Percentiles rank a stretch among this genome's conserved stretches.
Evolutionary conservation across 164 flowering plant species (phyloP).

Genomic region (Stephania yunnanensis): DNA sequence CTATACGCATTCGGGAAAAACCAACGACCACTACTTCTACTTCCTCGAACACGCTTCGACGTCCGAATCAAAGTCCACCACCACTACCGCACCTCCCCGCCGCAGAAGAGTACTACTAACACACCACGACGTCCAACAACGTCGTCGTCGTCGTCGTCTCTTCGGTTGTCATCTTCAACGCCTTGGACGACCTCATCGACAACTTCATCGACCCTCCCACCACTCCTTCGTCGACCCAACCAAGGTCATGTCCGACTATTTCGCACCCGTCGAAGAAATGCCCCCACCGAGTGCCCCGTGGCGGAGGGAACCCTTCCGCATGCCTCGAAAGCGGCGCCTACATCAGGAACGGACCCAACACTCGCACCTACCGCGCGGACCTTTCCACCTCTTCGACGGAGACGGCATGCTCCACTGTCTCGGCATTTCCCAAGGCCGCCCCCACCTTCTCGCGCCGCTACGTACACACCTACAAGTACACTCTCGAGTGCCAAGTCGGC

Average conservation of each 20-base stretch:
- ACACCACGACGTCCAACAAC: neutral
- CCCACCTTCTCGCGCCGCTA: slow-evolving; percentile 69
- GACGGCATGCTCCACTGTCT: slow-evolving; percentile 89
- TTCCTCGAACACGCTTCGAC: too few relatives aligned
- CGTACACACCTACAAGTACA: slow-evolving; percentile 63
- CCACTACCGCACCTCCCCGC: slow-evolving; percentile 1
- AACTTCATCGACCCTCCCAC: slow-evolving; percentile 59
- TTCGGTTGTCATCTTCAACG: slow-evolving; percentile 30
- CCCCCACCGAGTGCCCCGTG: slow-evolving; percentile 51
- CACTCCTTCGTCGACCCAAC: slow-evolving; percentile 49
- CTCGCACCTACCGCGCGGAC: slow-evolving; percentile 72
- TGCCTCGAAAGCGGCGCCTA: slow-evolving; percentile 76
- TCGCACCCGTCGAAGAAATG: too few relatives aligned
- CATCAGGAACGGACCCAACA: slow-evolving; percentile 86
- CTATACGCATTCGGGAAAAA: neutral
- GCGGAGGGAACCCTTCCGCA: slow-evolving; percentile 51
- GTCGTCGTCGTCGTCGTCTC: slow-evolving; percentile 21
- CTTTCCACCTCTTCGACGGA: slow-evolving; percentile 83
- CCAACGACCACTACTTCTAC: neutral
- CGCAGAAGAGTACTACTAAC: neutral
- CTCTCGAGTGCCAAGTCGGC: slow-evolving; percentile 37
- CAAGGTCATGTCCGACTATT: slow-evolving; percentile 54
- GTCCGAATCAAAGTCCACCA: too few relatives aligned
- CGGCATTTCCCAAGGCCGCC: slow-evolving; percentile 52
- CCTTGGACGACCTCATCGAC: slow-evolving; percentile 53